These are phyloP conservation scores for Pseudogymnoascus sp. DNA, from an alignment of 2,329 filamentous ascomycete genomes.

Conservation along the genomic window DNA sequence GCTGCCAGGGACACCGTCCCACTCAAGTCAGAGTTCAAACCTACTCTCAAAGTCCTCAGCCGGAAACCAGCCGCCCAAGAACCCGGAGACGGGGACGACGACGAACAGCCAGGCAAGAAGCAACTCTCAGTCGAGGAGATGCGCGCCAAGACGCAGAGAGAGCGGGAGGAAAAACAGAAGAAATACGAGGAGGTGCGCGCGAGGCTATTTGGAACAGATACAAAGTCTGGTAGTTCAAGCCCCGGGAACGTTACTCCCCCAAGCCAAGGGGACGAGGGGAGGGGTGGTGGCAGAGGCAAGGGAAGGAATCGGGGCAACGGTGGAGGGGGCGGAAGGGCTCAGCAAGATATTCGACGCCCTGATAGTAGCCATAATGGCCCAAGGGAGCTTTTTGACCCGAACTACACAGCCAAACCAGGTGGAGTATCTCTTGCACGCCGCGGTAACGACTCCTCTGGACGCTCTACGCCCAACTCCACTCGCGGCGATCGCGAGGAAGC, in stretches of 20 bases:
- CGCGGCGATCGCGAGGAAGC: slow-evolving; percentile 44
- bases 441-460: slow-evolving; percentile 36
- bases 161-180: slow-evolving; percentile 82
- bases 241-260: slow-evolving; percentile 58
- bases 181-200: slow-evolving; percentile 85
- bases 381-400: slow-evolving; percentile 71
- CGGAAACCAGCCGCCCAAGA: slow-evolving; percentile 60
- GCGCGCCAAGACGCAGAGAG: slow-evolving; percentile 66
- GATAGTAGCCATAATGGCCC: slow-evolving; percentile 30
- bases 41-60: slow-evolving; percentile 74
- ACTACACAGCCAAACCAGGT: slow-evolving; percentile 58
- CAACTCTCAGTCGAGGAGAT: slow-evolving; percentile 69
- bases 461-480: slow-evolving; percentile 34
- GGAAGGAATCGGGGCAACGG: slow-evolving; percentile 38
- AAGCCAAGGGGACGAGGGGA: slow-evolving; percentile 39
- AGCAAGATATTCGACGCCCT: slow-evolving; percentile 26
- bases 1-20: slow-evolving; percentile 58
- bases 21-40: slow-evolving; percentile 66
- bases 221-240: slow-evolving; percentile 52
- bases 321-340: slow-evolving; percentile 32
- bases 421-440: slow-evolving; percentile 38
- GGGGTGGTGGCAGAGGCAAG: slow-evolving; percentile 43
- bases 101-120: slow-evolving; percentile 50
- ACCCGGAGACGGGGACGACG: slow-evolving; percentile 58
- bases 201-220: slow-evolving; percentile 65